Conservation (phyloP, 139 green algal species). For the Chloropicon primus region DNA sequence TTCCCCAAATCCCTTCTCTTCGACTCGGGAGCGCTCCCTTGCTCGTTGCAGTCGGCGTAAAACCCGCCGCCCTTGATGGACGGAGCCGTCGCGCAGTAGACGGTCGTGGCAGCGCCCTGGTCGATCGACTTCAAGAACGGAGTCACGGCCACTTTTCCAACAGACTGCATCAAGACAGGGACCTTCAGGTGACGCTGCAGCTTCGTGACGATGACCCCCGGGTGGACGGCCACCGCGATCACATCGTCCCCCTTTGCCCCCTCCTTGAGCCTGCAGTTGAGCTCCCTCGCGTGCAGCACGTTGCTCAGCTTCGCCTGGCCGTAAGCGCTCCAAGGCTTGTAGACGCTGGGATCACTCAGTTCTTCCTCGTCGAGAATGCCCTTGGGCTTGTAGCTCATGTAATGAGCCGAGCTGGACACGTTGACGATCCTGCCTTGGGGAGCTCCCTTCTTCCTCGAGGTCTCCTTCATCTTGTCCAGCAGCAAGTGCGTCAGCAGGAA, state of each 20-base stretch:
- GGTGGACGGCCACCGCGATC: not conserved
- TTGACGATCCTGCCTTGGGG: slow-evolving; percentile 13
- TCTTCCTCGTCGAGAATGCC: slow-evolving; percentile 7
- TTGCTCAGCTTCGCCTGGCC: slow-evolving; percentile 44
- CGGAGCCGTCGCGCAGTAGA: slow-evolving; percentile 20
- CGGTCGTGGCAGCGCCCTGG: slow-evolving; percentile 28
- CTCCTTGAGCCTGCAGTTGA: not conserved
- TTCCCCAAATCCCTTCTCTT: not conserved
- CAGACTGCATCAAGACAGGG: not conserved
- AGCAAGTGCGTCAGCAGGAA: slow-evolving; percentile 25
- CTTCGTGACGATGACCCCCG: not conserved
- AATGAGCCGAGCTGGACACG: slow-evolving; percentile 18
- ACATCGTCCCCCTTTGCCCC: not conserved
- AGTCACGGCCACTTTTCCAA: not conserved
- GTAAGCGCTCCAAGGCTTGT: slow-evolving; percentile 22
- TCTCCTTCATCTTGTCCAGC: slow-evolving; percentile 13
- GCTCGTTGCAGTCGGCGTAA: slow-evolving; percentile 19
- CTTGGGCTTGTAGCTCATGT: slow-evolving; percentile 7
- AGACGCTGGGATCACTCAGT: not conserved
- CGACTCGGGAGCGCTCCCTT: not conserved
- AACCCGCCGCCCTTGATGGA: slow-evolving; percentile 18
- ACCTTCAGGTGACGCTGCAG: not conserved
- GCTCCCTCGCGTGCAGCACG: slow-evolving; percentile 28
- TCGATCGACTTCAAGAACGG: slow-evolving; percentile 11
- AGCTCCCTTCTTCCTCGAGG: not conserved